Evolutionary conservation across 768 basidiomycete genomes (phyloP), one percentile per base, ranked within the genome.

Genomic region (Guyanaporus albipodus): DNA sequence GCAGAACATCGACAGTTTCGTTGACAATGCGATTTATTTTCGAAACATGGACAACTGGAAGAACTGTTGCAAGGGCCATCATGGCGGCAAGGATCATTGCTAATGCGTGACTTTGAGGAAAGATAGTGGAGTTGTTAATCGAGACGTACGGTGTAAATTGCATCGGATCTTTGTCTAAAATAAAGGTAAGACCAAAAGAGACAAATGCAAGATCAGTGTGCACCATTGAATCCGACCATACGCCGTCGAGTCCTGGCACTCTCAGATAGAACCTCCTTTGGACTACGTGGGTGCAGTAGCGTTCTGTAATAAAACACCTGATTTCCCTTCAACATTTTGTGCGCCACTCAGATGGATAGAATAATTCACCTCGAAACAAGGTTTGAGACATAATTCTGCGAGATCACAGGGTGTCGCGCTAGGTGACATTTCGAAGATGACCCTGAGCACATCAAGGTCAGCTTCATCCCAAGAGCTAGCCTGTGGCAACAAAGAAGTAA

Each of bases 321-420:
- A 17, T 19, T 38, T 43, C 23, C 18, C 40, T 38, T 60, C 38
- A 54, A 39, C 2, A n/a, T 40, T n/a, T 26, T 26, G 24, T 8
- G 22, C 32, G 24, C 5, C 17, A 33, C 24, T 26, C 18, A 5
- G 33, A 21, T 15, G 21, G 22, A 37, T 23, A 22, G 18, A 45
- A 22, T 41, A n/a, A n/a, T n/a, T n/a, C 44, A 83, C 85, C 69
- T 87, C 80, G 23, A 63, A 61, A 59, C 85, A 87, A 6, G 82
- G 76, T 50, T 77, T 81, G 9, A 69, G 68, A 58, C 77, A 77
- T 14, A 85, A 63, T 1, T 67, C 57, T 15, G 80, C 76, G 11
- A 85, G 62, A 37, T 80, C 73, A 50, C 85, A 86, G 0, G 82
- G 70, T 0, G 67, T 59, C 4, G 67, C 57, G 37, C 80, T 73